A percentile compares a stretch with the other conserved stretches of the same genome.
Conservation (phyloP, 1,139 yeast species). For the Sugiyamaella neomexicana region DNA sequence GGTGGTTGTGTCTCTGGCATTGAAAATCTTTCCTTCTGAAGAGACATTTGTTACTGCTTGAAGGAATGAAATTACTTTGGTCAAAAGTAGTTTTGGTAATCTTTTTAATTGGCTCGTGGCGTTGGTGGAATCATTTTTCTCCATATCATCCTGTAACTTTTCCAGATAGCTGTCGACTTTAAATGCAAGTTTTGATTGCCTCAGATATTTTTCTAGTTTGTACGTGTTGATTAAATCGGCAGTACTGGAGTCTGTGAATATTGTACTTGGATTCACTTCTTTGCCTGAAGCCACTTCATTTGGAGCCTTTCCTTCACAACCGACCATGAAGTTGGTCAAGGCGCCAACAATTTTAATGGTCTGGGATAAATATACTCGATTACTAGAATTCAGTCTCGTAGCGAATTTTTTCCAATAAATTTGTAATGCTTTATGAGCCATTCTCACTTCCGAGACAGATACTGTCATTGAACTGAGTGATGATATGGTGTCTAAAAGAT, state of each 20-base stretch:
- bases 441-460: constrained; percentile 50
- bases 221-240: constrained; percentile 73
- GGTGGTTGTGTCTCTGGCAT: constrained; percentile 46
- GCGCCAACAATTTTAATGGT: constrained; percentile 57
- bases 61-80: constrained; percentile 65
- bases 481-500: constrained; percentile 73
- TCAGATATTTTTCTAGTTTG: constrained; percentile 63
- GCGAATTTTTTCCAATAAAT: constrained; percentile 61
- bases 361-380: constrained; percentile 68
- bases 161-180: constrained; percentile 76
- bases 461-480: constrained; percentile 66
- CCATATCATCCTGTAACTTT: constrained; percentile 24
- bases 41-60: constrained; percentile 71
- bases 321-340: constrained; percentile 50
- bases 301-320: constrained; percentile 27
- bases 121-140: constrained; percentile 14
- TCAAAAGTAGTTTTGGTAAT: constrained; percentile 54
- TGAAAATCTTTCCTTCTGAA: constrained; percentile 77
- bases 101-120: constrained; percentile 13
- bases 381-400: constrained; percentile 66
- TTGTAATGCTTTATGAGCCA: constrained; percentile 50
- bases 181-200: constrained; percentile 73
- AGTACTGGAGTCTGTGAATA: constrained; percentile 55
- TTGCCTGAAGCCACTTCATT: constrained; percentile 52
- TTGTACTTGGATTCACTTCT: constrained; percentile 51